Conservation (phyloP, 2,329 filamentous ascomycete genomes). For the Fusarium subtropicale region DNA sequence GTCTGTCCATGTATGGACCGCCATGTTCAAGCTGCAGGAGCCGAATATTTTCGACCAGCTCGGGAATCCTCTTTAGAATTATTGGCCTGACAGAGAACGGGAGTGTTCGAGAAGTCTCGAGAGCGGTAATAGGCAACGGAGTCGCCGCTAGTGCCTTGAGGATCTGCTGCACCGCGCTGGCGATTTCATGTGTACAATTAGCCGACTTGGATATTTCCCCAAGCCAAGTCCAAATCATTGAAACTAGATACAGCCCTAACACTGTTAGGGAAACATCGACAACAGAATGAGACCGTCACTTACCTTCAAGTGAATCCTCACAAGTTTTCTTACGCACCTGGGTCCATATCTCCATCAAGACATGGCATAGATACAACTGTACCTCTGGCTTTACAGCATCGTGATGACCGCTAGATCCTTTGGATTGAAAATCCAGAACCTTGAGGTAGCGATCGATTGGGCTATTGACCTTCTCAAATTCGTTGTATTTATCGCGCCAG, state of each 20-base stretch:
- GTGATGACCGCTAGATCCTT: not conserved
- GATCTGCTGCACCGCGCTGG: conserved; percentile 25
- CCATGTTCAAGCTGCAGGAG: conserved; percentile 74
- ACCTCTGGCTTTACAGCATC: not conserved
- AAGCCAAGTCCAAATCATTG: conserved; percentile 43
- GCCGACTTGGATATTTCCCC: conserved; percentile 29
- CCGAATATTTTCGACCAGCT: conserved; percentile 9
- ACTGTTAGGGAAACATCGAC: not conserved
- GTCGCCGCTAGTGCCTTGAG: conserved; percentile 12
- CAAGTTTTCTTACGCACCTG: not conserved
- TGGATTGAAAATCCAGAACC: conserved; percentile 59
- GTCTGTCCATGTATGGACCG: conserved; percentile 80
- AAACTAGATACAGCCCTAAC: conserved; percentile 40
- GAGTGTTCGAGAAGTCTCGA: conserved; percentile 6
- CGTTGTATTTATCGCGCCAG: conserved; percentile 59
- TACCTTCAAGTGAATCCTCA: conserved; percentile 2
- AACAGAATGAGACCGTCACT: not conserved
- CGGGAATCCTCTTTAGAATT: not conserved
- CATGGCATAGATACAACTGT: conserved; percentile 12
- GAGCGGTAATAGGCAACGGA: conserved; percentile 3
- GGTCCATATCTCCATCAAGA: conserved; percentile 6
- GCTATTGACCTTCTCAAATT: conserved; percentile 59
- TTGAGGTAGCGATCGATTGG: conserved; percentile 60
- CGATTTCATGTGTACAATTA: conserved; percentile 26
- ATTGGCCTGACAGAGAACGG: conserved; percentile 16